Base-by-base conservation (phyloP, 805 yeast species). In the Vanderwaltozyma yarrowii region DNA sequence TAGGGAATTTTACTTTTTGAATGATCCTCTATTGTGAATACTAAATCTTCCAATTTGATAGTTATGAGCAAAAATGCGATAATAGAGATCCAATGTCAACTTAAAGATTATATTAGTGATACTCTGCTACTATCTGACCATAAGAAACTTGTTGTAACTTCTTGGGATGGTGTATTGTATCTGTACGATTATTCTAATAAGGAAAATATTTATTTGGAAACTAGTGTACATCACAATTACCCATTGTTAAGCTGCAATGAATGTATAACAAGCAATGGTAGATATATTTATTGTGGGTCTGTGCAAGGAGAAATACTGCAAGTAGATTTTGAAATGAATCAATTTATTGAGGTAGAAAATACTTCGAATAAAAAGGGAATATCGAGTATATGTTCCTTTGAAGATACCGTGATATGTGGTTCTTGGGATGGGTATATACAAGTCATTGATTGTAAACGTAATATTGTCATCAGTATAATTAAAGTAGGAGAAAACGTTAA, bases 381-480 rank as follows among this genome's bases (percentile, higher is more conserved):
- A 55, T 47, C 50, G 57, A 30, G 33, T 14, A 29, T 27, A 3
- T 36, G 37, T 23, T n/a, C 34, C 9, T 25, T 14, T 28, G 30
- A 47, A 21, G 51, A 62, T 14, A 44, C 60, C 1, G 38, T 80
- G 2, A 56, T 76, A 1, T 64, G 77, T 2, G 80, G 80, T 1
- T 72, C 84, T 0, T 79, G 86, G 78, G 80, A 77, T 51, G 73
- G 72, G 3, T 42, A 64, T 0, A 37, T 81, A 8, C 70, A 64
- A 39, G 54, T 69, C 14, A 54, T 70, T 7, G 84, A 80, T 51
- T 51, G 63, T 5, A 48, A 67, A 2, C 35, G 41, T 1, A 44
- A 65, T 14, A 33, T 36, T 5, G 42, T 45, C 6, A 36, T 30
- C 2, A 20, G 16, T 3, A 24, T 14, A 3, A 38, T 36, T 23